Evolutionary conservation across 2,329 filamentous ascomycete species (phyloP).

Genomic region (Alternaria hordeiaustralica): DNA sequence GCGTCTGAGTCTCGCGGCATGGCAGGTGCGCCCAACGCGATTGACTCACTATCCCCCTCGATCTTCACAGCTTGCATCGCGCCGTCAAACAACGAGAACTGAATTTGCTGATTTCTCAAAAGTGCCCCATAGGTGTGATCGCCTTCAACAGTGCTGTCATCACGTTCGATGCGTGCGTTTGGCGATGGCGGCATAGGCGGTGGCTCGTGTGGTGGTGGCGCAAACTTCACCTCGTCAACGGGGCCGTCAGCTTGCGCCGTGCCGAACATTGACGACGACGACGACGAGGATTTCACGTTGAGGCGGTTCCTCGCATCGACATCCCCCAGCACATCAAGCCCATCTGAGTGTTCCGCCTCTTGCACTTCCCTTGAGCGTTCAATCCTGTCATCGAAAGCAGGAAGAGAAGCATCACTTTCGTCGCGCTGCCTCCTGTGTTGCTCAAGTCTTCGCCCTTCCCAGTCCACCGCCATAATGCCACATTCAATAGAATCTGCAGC

Average conservation of each 20-base stretch:
- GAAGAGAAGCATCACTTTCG: not conserved
- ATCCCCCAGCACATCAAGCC: not conserved
- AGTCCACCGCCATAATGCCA: not conserved
- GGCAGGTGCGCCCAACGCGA: not conserved
- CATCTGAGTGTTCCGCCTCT: rapidly evolving
- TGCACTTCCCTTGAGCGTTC: too few species aligned
- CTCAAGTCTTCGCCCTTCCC: not conserved
- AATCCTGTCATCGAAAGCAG: not conserved
- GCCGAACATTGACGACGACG: not conserved
- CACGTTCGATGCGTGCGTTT: not conserved
- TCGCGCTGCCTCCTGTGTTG: not conserved
- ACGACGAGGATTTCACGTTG: too few species aligned
- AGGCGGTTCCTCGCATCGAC: rapidly evolving
- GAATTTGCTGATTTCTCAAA: not conserved
- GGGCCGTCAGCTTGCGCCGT: not conserved
- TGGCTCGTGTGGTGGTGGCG: not conserved
- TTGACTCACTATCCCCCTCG: not conserved
- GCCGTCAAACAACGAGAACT: not conserved
- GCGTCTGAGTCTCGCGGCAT: not conserved
- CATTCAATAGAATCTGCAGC: not conserved
- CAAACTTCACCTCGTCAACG: not conserved
- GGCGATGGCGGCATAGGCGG: not conserved
- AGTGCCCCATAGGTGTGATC: rapidly evolving
- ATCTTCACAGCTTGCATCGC: not conserved
- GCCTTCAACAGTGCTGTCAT: not conserved